These are phyloP conservation scores for Mycena crocata DNA, from an alignment of 768 basidiomycete genomes.

Conservation along the genomic window DNA sequence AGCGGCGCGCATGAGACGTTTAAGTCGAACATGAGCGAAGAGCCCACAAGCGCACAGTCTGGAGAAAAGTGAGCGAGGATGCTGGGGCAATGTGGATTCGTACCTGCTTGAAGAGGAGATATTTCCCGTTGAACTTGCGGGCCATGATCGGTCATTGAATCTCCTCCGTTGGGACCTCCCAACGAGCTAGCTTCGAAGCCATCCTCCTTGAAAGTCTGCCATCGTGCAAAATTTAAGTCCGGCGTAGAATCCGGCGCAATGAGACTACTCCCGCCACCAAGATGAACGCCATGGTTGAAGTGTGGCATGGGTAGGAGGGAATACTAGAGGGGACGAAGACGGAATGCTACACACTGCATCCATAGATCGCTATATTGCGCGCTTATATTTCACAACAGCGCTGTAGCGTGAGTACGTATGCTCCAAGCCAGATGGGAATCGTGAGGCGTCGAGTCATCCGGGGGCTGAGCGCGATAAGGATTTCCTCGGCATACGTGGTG, in stretches of 20 bases:
- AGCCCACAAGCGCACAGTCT: too few relatives aligned
- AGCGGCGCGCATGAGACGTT: too few relatives aligned
- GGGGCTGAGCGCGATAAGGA: not conserved
- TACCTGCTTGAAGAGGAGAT: too few relatives aligned
- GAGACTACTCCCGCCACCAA: not conserved
- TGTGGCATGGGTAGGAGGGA: constrained; percentile 17
- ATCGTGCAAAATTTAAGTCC: not conserved
- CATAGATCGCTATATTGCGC: constrained; percentile 6
- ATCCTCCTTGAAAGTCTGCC: not conserved
- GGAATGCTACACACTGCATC: not conserved
- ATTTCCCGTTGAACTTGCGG: too few relatives aligned
- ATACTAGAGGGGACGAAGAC: not conserved
- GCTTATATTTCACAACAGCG: constrained; percentile 19
- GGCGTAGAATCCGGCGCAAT: not conserved
- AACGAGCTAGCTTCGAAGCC: not conserved
- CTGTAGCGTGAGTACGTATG: constrained; percentile 26
- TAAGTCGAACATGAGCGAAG: too few relatives aligned
- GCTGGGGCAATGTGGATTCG: too few relatives aligned
- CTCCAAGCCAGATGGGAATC: constrained; percentile 24
- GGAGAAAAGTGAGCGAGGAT: too few relatives aligned
- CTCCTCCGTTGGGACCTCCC: not conserved
- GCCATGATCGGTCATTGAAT: too few relatives aligned
- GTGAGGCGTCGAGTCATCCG: constrained; percentile 22
- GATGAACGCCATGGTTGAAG: constrained; percentile 1
- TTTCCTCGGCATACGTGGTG: constrained; percentile 24